Evolutionary conservation across 306 rosid species (phyloP).

Genomic region (Crataegus laevigata): DNA sequence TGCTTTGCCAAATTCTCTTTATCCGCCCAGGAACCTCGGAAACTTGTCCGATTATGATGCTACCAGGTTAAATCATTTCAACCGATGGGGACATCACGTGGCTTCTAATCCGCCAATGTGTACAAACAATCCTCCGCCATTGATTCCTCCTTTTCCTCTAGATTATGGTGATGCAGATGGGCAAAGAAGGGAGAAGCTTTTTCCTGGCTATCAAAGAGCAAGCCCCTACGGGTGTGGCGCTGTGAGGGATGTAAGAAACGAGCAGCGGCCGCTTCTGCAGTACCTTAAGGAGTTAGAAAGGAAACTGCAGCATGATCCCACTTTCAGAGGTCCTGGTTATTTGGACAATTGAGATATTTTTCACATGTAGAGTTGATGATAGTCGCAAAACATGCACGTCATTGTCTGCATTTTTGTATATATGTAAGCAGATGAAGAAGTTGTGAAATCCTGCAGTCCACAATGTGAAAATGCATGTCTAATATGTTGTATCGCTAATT

Average conservation of each 20-base stretch:
- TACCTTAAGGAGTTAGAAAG: constrained; percentile 69
- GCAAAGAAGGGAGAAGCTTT: constrained; percentile 29
- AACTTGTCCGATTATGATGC: constrained; percentile 26
- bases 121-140: constrained; percentile 41
- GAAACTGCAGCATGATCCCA: constrained; percentile 61
- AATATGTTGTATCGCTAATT: no score
- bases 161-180: constrained; percentile 32
- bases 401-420: not conserved
- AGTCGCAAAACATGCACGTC: not conserved
- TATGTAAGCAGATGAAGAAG: constrained; percentile 23
- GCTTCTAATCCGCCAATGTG: constrained; percentile 34
- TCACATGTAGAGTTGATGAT: not conserved
- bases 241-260: constrained; percentile 49
- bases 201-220: constrained; percentile 51
- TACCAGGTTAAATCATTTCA: constrained; percentile 38
- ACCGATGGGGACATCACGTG: constrained; percentile 36
- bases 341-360: constrained; percentile 44
- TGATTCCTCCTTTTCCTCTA: constrained; percentile 41
- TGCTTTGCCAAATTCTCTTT: constrained; percentile 30
- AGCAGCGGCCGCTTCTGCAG: constrained; percentile 65
- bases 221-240: constrained; percentile 54
- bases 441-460: constrained; percentile 3
- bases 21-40: constrained; percentile 34
- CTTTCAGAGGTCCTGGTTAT: constrained; percentile 45
- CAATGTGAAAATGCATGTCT: not conserved